Conservation (phyloP, 768 basidiomycete species). For the Epithele typhae region DNA sequence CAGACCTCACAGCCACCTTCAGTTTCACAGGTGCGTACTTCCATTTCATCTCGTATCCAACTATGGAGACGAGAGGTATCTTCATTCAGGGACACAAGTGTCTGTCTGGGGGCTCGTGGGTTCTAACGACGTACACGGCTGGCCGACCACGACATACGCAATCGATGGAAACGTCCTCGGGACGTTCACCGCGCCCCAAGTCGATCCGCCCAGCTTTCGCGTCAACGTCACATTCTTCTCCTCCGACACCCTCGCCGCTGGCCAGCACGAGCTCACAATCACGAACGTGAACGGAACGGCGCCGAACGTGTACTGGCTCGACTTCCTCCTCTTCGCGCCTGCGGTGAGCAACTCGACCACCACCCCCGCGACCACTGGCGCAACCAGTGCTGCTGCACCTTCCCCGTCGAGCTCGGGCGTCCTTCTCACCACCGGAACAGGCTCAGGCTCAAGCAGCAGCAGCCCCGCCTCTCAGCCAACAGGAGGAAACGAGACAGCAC, state of each 20-base stretch:
- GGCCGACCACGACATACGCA: neutral
- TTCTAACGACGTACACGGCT: neutral
- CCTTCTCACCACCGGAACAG: too few relatives aligned
- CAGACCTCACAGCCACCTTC: neutral
- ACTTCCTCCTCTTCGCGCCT: neutral
- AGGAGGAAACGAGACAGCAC: too few relatives aligned
- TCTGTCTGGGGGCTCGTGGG: neutral
- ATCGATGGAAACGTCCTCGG: neutral
- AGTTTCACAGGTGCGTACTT: neutral
- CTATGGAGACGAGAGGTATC: neutral
- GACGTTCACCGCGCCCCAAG: neutral
- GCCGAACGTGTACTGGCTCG: constrained; percentile 5
- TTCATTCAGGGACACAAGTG: neutral
- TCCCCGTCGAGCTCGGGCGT: neutral
- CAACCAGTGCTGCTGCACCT: neutral
- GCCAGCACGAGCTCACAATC: constrained; percentile 1
- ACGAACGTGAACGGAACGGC: constrained; percentile 8
- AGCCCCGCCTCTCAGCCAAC: too few relatives aligned
- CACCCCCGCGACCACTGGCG: neutral
- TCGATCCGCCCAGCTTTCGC: neutral
- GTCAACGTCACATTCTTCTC: constrained; percentile 4
- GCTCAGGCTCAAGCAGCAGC: too few relatives aligned
- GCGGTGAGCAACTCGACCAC: too few relatives aligned
- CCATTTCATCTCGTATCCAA: neutral
- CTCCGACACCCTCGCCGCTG: neutral